Percentiles rank a stretch among this genome's conserved stretches.
These are phyloP conservation scores for Fusarium incarnatum DNA, from an alignment of 2,329 filamentous ascomycete genomes.

Conservation along the genomic window DNA sequence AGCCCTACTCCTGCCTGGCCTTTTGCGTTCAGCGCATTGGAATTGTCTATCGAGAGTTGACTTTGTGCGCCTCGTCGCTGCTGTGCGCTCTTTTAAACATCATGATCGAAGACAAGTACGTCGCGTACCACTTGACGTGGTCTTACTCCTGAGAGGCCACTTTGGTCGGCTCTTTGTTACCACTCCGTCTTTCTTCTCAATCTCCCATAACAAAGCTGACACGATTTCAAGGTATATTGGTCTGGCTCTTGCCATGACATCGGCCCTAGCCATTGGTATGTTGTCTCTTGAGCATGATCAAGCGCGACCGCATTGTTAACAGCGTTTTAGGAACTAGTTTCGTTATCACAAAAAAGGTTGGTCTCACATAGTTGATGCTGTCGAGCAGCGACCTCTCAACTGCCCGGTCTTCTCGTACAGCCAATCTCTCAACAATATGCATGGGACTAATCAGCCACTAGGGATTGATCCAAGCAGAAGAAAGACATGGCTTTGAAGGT, in stretches of 20 bases:
- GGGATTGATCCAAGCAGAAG: constrained; percentile 90
- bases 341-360: constrained; percentile 98
- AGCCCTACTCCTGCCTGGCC: neutral
- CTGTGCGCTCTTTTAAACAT: constrained; percentile 34
- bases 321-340: constrained; percentile 82
- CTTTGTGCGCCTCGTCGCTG: constrained; percentile 35
- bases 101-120: constrained; percentile 57
- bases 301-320: constrained; percentile 33
- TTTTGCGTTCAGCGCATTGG: constrained; percentile 28
- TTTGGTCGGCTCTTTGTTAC: constrained; percentile 10
- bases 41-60: neutral
- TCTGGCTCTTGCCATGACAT: constrained; percentile 78
- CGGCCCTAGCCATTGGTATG: constrained; percentile 81
- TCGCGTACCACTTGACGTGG: constrained; percentile 22
- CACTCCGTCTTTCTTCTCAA: neutral
- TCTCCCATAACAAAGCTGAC: constrained; percentile 28
- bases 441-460: constrained; percentile 51
- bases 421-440: neutral
- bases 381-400: neutral
- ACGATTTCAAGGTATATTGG: constrained; percentile 73
- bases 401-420: neutral
- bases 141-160: constrained; percentile 12
- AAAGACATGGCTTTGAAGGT: constrained; percentile 94
- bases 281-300: constrained; percentile 22
- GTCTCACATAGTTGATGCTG: constrained; percentile 15